Percentiles rank a stretch among this genome's conserved stretches.
phyloP scores from a whole-genome alignment of 345 rosid genomes.

The Sonneratia alba region DNA sequence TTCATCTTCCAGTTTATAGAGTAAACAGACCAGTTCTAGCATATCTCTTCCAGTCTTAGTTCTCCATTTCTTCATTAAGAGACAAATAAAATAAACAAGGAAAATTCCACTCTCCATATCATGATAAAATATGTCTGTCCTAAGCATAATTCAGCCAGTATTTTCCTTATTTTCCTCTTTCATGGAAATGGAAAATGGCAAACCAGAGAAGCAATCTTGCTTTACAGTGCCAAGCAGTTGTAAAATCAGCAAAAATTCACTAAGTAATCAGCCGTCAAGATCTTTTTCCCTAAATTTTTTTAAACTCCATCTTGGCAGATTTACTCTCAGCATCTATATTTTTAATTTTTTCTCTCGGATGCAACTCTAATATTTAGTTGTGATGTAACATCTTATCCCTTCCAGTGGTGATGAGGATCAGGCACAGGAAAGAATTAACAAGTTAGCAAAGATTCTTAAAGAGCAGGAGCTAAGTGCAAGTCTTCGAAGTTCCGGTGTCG shows the following conservation, averaged over 20 bases:
- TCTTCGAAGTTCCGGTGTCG: conserved; percentile 74
- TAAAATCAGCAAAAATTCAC: background rate
- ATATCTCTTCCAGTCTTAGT: background rate
- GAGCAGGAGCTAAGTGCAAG: conserved; percentile 68
- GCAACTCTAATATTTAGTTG: background rate
- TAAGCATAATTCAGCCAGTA: too few species aligned
- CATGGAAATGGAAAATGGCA: too few species aligned
- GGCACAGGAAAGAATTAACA: conserved; percentile 92
- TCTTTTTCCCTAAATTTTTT: background rate
- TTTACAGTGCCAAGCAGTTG: background rate
- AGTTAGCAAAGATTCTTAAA: conserved; percentile 90
- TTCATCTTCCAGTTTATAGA: background rate
- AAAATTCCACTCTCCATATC: background rate
- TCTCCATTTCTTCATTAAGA: background rate
- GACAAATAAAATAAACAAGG: background rate
- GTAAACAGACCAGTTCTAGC: background rate
- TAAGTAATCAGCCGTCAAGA: background rate
- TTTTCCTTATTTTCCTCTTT: too few species aligned
- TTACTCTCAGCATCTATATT: background rate
- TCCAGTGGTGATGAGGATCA: conserved; percentile 99
- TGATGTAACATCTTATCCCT: conserved; percentile 8
- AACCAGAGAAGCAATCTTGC: background rate
- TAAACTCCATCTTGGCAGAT: background rate
- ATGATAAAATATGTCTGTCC: too few species aligned
- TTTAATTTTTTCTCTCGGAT: background rate